phyloP scores from a whole-genome alignment of 1,139 yeast species.

The Pichia sp. region DNA sequence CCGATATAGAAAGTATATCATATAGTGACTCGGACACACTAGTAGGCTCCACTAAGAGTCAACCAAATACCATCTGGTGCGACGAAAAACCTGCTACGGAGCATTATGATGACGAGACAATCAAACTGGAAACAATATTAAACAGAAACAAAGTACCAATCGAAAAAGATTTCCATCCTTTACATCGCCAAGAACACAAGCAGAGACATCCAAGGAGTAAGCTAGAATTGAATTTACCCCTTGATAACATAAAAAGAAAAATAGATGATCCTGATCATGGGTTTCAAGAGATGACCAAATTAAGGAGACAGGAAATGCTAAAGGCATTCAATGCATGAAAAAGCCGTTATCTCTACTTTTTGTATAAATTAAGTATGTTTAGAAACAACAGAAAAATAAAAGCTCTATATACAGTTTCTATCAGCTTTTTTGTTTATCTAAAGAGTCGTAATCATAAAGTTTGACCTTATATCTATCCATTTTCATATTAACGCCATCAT shows the following conservation, averaged over 20 bases:
- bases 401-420: conserved; percentile 5
- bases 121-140: conserved; percentile 10
- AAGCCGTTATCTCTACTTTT: not conserved
- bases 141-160: conserved; percentile 4
- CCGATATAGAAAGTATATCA: not conserved
- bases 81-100: not conserved
- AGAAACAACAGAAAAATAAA: not conserved
- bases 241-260: not conserved
- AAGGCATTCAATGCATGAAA: conserved; percentile 13
- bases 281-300: conserved; percentile 16
- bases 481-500: conserved; percentile 12
- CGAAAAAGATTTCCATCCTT: conserved; percentile 1
- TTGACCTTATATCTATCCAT: conserved; percentile 16
- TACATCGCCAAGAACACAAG: conserved; percentile 13
- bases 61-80: not conserved
- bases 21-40: not conserved
- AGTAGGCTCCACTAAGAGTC: not conserved
- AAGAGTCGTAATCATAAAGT: conserved; percentile 20
- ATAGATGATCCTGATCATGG: conserved; percentile 2
- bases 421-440: conserved; percentile 6
- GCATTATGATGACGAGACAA: not conserved
- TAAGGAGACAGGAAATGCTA: conserved; percentile 18
- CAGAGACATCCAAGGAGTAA: conserved; percentile 4
- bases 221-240: conserved; percentile 13
- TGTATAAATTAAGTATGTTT: not conserved